Conservation (phyloP, 768 basidiomycete species). For the Russula ochroleuca region DNA sequence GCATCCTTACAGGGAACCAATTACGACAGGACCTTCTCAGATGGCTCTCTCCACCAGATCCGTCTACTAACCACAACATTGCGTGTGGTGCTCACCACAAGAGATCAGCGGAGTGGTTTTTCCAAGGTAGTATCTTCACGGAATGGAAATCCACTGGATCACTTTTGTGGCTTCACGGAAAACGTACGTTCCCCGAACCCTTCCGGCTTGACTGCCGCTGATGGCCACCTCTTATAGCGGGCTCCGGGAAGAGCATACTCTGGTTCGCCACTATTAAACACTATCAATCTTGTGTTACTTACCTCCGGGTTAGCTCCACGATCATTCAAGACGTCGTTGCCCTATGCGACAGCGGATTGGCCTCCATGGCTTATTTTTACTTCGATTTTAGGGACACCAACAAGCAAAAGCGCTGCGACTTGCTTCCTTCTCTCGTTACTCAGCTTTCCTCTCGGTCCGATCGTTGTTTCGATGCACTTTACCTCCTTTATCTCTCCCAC, state of each 20-base stretch:
- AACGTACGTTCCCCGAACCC: neutral
- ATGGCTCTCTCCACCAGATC: conserved; percentile 6
- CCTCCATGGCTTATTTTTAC: neutral
- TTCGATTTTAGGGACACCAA: neutral
- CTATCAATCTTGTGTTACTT: neutral
- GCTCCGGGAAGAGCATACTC: conserved; percentile 2
- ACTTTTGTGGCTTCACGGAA: neutral
- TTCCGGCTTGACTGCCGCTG: neutral
- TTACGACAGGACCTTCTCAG: neutral
- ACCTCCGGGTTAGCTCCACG: neutral
- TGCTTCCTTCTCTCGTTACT: neutral
- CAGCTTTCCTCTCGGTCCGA: neutral
- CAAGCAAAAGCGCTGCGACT: neutral
- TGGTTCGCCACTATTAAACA: neutral
- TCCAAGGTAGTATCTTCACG: neutral
- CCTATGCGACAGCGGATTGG: neutral
- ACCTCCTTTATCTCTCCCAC: neutral
- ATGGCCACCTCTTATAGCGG: neutral
- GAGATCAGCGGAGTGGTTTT: neutral
- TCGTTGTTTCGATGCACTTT: neutral
- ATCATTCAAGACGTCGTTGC: neutral
- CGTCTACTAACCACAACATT: neutral
- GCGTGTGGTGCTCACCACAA: neutral
- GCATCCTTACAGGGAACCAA: neutral
- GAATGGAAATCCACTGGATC: neutral